Conservation (phyloP, 805 yeast species). For the Candida sonorensis region DNA sequence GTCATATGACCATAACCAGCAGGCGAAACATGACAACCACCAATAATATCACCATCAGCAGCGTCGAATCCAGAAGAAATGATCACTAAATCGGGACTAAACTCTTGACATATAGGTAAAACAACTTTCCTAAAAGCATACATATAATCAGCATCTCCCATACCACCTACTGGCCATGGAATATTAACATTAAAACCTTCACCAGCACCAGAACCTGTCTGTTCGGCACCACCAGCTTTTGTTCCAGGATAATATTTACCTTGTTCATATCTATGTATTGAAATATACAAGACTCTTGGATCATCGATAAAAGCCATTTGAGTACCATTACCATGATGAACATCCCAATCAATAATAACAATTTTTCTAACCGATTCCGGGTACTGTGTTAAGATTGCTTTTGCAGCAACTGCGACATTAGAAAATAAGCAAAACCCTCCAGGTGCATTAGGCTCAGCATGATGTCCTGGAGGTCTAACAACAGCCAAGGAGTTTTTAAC, state of each 20-base stretch:
- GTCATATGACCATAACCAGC: constrained; percentile 97
- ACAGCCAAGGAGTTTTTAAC: constrained; percentile 92
- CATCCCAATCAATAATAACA: constrained; percentile 93
- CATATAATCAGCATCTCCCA: constrained; percentile 92
- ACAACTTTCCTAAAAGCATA: constrained; percentile 83
- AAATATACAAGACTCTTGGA: constrained; percentile 84
- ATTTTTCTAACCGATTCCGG: constrained; percentile 85
- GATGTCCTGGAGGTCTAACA: constrained; percentile 99
- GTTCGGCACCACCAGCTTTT: constrained; percentile 71
- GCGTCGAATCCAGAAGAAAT: constrained; percentile 97
- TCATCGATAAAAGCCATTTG: constrained; percentile 87
- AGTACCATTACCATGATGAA: constrained; percentile 98
- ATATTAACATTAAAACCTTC: constrained; percentile 83
- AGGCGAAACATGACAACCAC: constrained; percentile 94
- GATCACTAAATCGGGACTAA: constrained; percentile 86
- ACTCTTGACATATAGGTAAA: constrained; percentile 84
- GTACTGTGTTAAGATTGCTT: constrained; percentile 68
- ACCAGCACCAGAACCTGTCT: constrained; percentile 81
- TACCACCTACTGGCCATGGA: constrained; percentile 90
- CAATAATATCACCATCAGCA: constrained; percentile 96
- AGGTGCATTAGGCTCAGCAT: constrained; percentile 95
- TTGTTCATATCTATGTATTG: constrained; percentile 86
- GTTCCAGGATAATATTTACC: constrained; percentile 95
- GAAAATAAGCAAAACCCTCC: constrained; percentile 96
- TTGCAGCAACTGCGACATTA: constrained; percentile 96